These are phyloP conservation scores for Fusarium pseudocircinatum DNA, from an alignment of 2,329 filamentous ascomycete genomes.

Conservation along the genomic window DNA sequence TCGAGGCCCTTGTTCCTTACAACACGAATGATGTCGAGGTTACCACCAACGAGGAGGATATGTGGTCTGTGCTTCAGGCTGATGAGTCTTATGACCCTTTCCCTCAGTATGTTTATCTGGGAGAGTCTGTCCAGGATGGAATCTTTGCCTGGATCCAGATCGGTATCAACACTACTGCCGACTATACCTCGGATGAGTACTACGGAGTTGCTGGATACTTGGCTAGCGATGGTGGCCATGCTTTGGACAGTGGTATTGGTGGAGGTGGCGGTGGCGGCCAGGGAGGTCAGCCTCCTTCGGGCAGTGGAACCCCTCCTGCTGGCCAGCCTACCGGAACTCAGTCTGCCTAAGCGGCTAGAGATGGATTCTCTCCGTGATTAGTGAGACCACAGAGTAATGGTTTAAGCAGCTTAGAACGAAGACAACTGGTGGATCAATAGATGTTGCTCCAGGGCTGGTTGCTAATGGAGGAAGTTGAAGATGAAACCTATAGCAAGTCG, in stretches of 20 bases:
- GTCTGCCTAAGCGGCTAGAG: not conserved
- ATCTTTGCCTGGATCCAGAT: constrained; percentile 16
- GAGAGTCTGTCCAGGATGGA: constrained; percentile 5
- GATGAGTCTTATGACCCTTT: constrained; percentile 15
- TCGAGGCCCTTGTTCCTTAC: not conserved
- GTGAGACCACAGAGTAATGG: fast-evolving
- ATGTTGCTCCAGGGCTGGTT: too few species aligned
- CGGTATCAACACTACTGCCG: not conserved
- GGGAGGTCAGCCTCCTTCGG: not conserved
- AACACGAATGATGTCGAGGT: constrained; percentile 1
- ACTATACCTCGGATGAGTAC: not conserved
- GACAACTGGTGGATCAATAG: too few species aligned
- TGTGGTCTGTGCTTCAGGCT: constrained; percentile 5
- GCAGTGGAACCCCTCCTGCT: not conserved
- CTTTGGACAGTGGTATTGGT: constrained; percentile 1
- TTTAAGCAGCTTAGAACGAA: not conserved
- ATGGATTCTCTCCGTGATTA: fast-evolving
- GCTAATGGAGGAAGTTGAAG: too few species aligned
- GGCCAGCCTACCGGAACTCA: not conserved
- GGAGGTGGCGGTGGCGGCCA: not conserved
- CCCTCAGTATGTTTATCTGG: constrained; percentile 6
- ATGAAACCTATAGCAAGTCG: too few species aligned
- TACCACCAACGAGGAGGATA: constrained; percentile 2
- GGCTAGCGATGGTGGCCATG: not conserved
- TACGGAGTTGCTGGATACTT: constrained; percentile 11